These are phyloP conservation scores for Sindora glabra DNA, from an alignment of 306 rosid genomes.

Conservation along the genomic window DNA sequence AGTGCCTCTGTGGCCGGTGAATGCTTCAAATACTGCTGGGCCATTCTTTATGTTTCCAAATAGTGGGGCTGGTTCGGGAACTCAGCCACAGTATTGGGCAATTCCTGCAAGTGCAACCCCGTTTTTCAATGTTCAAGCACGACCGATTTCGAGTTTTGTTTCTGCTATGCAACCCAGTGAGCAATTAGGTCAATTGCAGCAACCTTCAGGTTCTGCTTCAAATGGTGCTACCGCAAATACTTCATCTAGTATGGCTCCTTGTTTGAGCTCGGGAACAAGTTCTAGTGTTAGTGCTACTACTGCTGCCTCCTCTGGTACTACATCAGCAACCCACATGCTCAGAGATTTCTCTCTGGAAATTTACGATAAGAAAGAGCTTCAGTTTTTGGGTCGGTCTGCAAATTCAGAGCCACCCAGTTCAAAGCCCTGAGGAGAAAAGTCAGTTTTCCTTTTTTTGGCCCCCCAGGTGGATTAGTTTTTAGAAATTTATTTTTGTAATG, in stretches of 20 bases:
- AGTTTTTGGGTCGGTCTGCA: conserved; percentile 43
- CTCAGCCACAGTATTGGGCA: conserved; percentile 67
- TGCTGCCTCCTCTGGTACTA: not conserved
- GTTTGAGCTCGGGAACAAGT: conserved; percentile 24
- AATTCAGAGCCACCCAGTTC: conserved; percentile 36
- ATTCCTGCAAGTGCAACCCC: conserved; percentile 42
- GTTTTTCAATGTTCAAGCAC: conserved; percentile 36
- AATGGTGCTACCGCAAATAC: conserved; percentile 18
- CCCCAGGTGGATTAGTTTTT: too few relatives aligned
- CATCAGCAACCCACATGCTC: conserved; percentile 37
- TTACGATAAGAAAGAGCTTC: conserved; percentile 71
- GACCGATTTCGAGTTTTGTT: conserved; percentile 63
- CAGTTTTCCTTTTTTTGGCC: too few relatives aligned
- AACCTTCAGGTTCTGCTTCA: conserved; percentile 13
- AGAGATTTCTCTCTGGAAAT: conserved; percentile 65
- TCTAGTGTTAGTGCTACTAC: not conserved
- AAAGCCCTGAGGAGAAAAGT: conserved; percentile 20
- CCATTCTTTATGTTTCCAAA: conserved; percentile 65
- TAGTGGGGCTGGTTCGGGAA: not conserved
- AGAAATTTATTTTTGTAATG: not conserved
- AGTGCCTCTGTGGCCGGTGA: conserved; percentile 52
- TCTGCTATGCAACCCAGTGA: conserved; percentile 35
- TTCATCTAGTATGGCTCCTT: conserved; percentile 33
- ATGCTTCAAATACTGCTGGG: conserved; percentile 26
- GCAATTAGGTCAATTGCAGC: conserved; percentile 16